These are phyloP conservation scores for Orbilia javanica DNA, from an alignment of 2,329 filamentous ascomycete species.

Conservation along the genomic window DNA sequence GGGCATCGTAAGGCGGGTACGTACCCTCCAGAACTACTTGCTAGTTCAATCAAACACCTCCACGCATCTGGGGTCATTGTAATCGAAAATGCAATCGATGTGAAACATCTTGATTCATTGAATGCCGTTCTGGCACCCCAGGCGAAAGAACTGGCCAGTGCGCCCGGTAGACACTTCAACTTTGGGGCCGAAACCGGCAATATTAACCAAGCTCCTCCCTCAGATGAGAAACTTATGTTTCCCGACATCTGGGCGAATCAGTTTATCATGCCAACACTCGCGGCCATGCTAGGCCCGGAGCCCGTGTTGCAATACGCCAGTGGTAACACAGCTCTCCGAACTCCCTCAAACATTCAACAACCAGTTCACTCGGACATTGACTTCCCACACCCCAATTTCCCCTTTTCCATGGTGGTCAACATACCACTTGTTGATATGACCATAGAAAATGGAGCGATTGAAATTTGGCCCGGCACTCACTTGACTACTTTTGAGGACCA, in stretches of 20 bases:
- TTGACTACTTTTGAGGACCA: conserved; percentile 27
- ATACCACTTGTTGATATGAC: conserved; percentile 67
- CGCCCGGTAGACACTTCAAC: conserved; percentile 64
- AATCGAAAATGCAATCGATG: conserved; percentile 64
- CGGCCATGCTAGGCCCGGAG: conserved; percentile 63
- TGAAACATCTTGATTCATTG: conserved; percentile 12
- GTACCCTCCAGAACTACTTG: background rate
- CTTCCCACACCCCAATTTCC: conserved; percentile 67
- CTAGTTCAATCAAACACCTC: conserved; percentile 56
- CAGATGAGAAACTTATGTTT: conserved; percentile 64
- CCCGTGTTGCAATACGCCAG: conserved; percentile 64
- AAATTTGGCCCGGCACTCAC: conserved; percentile 68
- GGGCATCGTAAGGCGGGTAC: background rate
- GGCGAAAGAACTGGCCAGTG: conserved; percentile 15
- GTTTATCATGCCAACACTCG: conserved; percentile 63
- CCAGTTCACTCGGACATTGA: conserved; percentile 64
- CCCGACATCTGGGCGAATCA: conserved; percentile 65
- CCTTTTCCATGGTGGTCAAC: conserved; percentile 67
- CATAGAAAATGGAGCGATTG: conserved; percentile 67
- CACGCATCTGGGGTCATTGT: conserved; percentile 65
- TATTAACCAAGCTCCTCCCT: conserved; percentile 66
- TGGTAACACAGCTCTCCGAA: conserved; percentile 64
- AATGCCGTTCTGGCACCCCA: conserved; percentile 9
- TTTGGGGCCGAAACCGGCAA: conserved; percentile 64
- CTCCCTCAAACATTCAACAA: conserved; percentile 61